Base-by-base conservation (phyloP, 225 moss, liverwort and hornwort genomes). In the Marchantia paleacea region DNA sequence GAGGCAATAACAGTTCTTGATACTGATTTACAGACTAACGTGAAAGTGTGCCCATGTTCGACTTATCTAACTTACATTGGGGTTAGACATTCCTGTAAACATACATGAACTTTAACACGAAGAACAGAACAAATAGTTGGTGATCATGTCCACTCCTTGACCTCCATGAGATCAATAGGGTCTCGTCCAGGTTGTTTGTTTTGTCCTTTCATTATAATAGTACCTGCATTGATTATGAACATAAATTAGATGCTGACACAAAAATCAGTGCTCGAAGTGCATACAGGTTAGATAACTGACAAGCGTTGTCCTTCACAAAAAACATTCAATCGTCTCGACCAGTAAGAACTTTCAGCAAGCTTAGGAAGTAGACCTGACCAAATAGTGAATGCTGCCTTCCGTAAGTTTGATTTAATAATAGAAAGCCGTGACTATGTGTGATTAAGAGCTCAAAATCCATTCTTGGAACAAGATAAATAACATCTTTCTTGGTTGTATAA, bases 181-280 rank as follows among this genome's bases (percentile, higher is more conserved):
- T 63, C 49, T 61, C 63, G 60, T 80, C 84, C 84, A 84, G 10
- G 52, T 80, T 77, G 81, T 80, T 63, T 84, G 77, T 28, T 73
- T 84, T 55, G 81, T 84, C 52, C 60, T 84, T 25, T 75, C 76
- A 72, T 84, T 81, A 51, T 84, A 70, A 50, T 80, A 81, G 71
- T 84, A 84, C 57, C 84, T 84, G 78, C 49, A 73, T 60, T 14
- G 12, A 31, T 47, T 8, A 24, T 52, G 39, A 29, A 20, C 3
- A 75, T 53, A 20, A 14, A 7, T 26, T 19, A 55, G 55, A 31
- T 28, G 25, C 54, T 31, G 3, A 26, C 39, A 39, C 39, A 39
- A 39, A 39, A 39, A 39, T 39, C 39, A 5, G 5, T 39, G 39
- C 39, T 39, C 39, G 39, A 39, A 39, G 39, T 39, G 39, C 39